Evolutionary conservation across 78 protist species (phyloP).

Genomic region (Chrysochromulina parva): DNA sequence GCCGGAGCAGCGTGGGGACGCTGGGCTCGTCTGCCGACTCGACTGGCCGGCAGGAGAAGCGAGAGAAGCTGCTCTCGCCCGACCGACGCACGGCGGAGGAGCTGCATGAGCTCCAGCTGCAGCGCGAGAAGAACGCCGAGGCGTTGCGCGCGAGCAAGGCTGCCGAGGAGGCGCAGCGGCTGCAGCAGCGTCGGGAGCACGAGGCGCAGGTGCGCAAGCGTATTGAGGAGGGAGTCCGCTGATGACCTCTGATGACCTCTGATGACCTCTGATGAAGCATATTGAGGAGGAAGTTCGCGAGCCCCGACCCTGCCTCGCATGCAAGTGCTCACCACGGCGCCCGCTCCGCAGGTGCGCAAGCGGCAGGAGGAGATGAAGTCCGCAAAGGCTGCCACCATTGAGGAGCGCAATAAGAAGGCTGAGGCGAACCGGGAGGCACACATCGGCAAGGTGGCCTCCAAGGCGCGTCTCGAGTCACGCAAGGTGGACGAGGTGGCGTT

Average conservation of each 20-base stretch:
- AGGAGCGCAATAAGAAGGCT: neutral
- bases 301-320: no score
- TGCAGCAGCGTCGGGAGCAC: neutral
- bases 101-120: neutral
- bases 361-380: neutral
- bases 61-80: neutral
- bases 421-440: neutral
- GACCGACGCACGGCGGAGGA: neutral
- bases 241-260: no score
- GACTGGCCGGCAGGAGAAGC: neutral
- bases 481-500: slow-evolving; percentile 25
- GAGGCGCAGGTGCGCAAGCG: neutral
- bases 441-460: neutral
- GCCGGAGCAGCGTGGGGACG: no score
- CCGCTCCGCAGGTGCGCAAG: neutral
- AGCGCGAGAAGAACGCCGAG: neutral
- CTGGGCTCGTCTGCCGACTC: no score
- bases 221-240: no score
- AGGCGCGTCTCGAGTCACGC: neutral
- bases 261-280: no score
- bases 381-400: neutral
- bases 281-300: no score
- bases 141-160: neutral
- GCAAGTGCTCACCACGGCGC: no score
- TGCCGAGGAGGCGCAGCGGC: neutral